Evolutionary conservation across 2,329 filamentous ascomycete species (phyloP).

Genomic region (Cordyceps tenuipes): DNA sequence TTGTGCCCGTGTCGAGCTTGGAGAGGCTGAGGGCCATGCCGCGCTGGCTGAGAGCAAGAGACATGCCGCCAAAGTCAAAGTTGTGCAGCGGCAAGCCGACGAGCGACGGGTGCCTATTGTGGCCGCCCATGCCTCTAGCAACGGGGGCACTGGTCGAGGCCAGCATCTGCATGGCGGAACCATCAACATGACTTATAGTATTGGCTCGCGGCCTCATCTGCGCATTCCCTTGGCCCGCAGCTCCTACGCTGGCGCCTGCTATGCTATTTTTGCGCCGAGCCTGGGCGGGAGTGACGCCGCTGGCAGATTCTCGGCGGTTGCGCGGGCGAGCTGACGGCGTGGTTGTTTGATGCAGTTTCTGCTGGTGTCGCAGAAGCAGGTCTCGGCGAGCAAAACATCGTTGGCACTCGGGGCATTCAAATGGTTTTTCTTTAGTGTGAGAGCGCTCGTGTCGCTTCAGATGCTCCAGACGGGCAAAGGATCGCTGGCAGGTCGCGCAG

Average conservation of each 20-base stretch:
- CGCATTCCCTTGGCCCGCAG: conserved; percentile 35
- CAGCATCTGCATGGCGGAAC: conserved; percentile 63
- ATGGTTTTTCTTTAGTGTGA: conserved; percentile 83
- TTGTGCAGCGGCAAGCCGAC: conserved; percentile 54
- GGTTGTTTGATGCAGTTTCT: conserved; percentile 93
- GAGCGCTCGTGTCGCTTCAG: conserved; percentile 52
- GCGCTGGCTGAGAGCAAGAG: conserved; percentile 57
- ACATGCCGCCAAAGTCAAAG: conserved; percentile 63
- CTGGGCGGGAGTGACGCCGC: conserved; percentile 56
- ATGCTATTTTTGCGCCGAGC: conserved; percentile 87
- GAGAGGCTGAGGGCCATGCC: conserved; percentile 61
- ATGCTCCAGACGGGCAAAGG: conserved; percentile 91
- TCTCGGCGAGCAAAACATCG: conserved; percentile 93
- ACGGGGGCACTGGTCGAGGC: conserved; percentile 49
- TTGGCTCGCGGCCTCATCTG: conserved; percentile 84
- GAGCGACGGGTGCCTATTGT: conserved; percentile 67
- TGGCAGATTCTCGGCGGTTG: conserved; percentile 83
- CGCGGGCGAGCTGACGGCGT: conserved; percentile 80
- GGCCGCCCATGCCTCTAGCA: conserved; percentile 43
- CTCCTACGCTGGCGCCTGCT: conserved; percentile 43
- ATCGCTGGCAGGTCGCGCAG: conserved; percentile 82
- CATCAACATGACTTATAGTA: conserved; percentile 90
- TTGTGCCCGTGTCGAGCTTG: conserved; percentile 72
- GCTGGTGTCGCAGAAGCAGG: conserved; percentile 86
- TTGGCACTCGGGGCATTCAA: conserved; percentile 90